Evolutionary conservation across 2,329 filamentous ascomycete genomes (phyloP), one percentile per base, ranked within the genome.

Genomic region (Alternaria infectoria): DNA sequence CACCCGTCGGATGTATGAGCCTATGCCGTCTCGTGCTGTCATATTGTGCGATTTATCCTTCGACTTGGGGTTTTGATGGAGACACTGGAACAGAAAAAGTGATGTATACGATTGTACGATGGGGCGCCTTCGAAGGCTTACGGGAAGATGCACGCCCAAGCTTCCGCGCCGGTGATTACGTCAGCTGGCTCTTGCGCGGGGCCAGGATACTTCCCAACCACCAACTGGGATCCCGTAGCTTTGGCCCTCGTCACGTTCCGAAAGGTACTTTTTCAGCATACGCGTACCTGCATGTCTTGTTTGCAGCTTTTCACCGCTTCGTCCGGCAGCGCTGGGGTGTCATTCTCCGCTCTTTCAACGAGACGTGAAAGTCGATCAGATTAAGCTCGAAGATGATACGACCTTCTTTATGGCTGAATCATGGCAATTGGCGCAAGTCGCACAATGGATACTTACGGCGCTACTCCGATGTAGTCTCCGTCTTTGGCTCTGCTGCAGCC

Each of bases 381-480:
- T 19, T 40, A 43, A 40, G 49, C 40, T 25, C 25, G 17, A 36
- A 50, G n/a, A 60, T 69, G 21, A 61, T n/a, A 65, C 65, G 51
- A 40, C 62, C 28, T 56, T 50, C 13, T 54, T 23, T 55, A 49
- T 51, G 63, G 66, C 66, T 68, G 66, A 70, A 64, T 64, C 65
- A 59, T 17, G 26, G 30, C 49, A 52, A 51, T 56, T 47, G 44
- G 45, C 45, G 50, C 49, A 64, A 62, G 65, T 69, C 52, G 44
- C 50, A 67, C 69, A 63, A 40, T 36, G 26, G 52, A 61, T 57
- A 55, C 62, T 67, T 69, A 65, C 50, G 63, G 67, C 65, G 64
- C 59, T 62, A 54, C 43, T 32, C 54, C 49, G 36, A 57, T 55
- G n/a, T 21, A 46, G 43, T 13, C 44, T 44, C 25, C 12, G 36